A percentile compares a stretch with the other conserved stretches of the same genome.
phyloP scores from a whole-genome alignment of 768 basidiomycete genomes.

The Phaffia australis region DNA sequence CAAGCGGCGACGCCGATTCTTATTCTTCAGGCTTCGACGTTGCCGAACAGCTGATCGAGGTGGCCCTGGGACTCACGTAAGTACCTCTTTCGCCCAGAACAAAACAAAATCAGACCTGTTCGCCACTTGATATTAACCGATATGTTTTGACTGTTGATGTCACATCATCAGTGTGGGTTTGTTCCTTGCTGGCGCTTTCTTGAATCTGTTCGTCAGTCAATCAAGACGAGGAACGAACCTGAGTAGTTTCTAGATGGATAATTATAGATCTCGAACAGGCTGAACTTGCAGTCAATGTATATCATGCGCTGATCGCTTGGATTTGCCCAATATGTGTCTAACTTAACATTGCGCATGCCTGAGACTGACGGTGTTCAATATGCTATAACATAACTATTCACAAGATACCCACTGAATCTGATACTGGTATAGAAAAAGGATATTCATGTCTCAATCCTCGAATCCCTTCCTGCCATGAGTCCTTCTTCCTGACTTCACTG shows the following conservation, averaged over 20 bases:
- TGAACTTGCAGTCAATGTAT: too few relatives aligned
- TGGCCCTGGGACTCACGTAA: constrained; percentile 51
- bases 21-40: constrained; percentile 51
- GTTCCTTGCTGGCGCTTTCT: constrained; percentile 51
- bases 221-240: constrained; percentile 39
- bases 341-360: too few relatives aligned
- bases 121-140: background rate
- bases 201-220: constrained; percentile 37
- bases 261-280: too few relatives aligned
- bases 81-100: constrained; percentile 22
- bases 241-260: constrained; percentile 36
- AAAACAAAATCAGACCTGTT: too few relatives aligned
- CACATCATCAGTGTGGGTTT: constrained; percentile 57
- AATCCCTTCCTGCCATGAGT: constrained; percentile 34
- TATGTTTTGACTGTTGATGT: background rate
- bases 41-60: constrained; percentile 49
- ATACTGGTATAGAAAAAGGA: too few relatives aligned
- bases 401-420: too few relatives aligned
- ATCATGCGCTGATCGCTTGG: too few relatives aligned
- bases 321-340: too few relatives aligned
- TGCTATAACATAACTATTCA: too few relatives aligned
- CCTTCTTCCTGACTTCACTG: constrained; percentile 31
- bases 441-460: background rate
- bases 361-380: too few relatives aligned
- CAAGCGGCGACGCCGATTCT: constrained; percentile 25